Percentiles rank a stretch among this genome's conserved stretches.
phyloP scores from a whole-genome alignment of 176 grass and related monocot genomes.

The Musa schizocarpa region DNA sequence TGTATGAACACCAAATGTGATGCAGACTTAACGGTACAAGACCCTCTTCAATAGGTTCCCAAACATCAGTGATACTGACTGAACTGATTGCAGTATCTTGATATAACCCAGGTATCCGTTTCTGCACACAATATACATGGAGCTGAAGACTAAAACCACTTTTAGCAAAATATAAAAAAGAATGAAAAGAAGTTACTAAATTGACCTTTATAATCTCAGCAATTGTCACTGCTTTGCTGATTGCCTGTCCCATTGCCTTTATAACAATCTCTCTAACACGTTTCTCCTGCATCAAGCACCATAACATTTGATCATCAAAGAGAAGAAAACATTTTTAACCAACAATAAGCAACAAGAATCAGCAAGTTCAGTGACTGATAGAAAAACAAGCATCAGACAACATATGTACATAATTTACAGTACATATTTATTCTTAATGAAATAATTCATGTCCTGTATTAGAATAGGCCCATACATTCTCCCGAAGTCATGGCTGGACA shows the following conservation, averaged over 20 bases:
- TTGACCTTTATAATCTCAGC: conserved; percentile 92
- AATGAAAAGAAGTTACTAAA: not conserved
- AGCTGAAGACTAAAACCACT: not conserved
- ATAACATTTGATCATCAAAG: conserved; percentile 7
- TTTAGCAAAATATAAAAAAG: not conserved
- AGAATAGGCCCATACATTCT: too few relatives aligned
- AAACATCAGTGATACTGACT: conserved; percentile 93
- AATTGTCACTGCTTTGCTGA: conserved; percentile 79
- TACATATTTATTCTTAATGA: too few relatives aligned
- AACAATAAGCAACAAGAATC: not conserved
- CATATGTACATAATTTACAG: too few relatives aligned
- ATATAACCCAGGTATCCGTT: conserved; percentile 84
- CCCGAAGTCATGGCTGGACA: too few relatives aligned
- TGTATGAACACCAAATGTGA: too few relatives aligned
- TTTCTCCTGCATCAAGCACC: conserved; percentile 47
- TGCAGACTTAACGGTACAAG: conserved; percentile 93
- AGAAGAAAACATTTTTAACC: not conserved
- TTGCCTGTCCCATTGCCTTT: conserved; percentile 98
- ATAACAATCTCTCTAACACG: conserved; percentile 79
- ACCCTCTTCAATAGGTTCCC: conserved; percentile 98
- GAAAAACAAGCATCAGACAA: not conserved
- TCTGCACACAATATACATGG: conserved; percentile 38
- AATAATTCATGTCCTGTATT: too few relatives aligned
- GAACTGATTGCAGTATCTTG: conserved; percentile 96
- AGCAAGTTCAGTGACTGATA: not conserved